A percentile compares a stretch with the other conserved stretches of the same genome.
Evolutionary conservation across 352 stramenopile genomes (phyloP).

Genomic region (Saprolegnia parasitica): DNA sequence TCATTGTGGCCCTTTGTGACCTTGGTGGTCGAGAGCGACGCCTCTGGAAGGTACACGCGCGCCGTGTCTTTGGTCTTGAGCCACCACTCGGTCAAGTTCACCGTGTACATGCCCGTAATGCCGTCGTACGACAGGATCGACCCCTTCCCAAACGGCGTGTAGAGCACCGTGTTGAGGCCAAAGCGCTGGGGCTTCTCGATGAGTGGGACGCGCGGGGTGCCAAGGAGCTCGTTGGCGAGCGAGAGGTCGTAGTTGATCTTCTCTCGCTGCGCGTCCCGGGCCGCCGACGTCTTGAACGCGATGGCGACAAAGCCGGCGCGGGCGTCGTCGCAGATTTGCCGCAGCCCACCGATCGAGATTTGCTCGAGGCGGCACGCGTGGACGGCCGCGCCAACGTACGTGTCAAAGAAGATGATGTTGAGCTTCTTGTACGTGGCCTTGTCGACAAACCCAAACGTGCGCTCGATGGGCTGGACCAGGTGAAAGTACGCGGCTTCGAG

Average conservation of each 20-base stretch:
- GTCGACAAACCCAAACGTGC: conserved; percentile 82
- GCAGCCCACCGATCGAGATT: conserved; percentile 55
- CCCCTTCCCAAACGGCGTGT: conserved; percentile 75
- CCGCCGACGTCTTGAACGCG: conserved; percentile 45
- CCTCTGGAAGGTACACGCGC: conserved; percentile 20
- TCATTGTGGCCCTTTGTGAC: conserved; percentile 1
- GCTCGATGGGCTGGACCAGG: conserved; percentile 77
- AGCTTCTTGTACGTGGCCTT: conserved; percentile 73
- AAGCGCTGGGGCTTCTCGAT: conserved; percentile 42
- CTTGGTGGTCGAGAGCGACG: conserved; percentile 9
- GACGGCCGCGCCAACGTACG: conserved; percentile 80
- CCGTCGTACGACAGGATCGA: conserved; percentile 55
- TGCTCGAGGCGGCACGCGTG: conserved; percentile 71
- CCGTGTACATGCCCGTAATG: conserved; percentile 73
- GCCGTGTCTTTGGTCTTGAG: conserved; percentile 36
- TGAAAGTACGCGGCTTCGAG: conserved; percentile 88
- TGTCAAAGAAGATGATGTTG: conserved; percentile 91
- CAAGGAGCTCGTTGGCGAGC: conserved; percentile 62
- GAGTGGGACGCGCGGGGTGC: conserved; percentile 48
- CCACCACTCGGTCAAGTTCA: conserved; percentile 69
- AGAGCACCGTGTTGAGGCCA: conserved; percentile 48
- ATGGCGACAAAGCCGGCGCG: conserved; percentile 54
- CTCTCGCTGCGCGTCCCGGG: conserved; percentile 51
- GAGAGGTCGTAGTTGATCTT: conserved; percentile 64
- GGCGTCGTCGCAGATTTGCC: conserved; percentile 61